Evolutionary conservation across 768 basidiomycete genomes (phyloP), one percentile per base, ranked within the genome.

Genomic region (Podaxis sp.): DNA sequence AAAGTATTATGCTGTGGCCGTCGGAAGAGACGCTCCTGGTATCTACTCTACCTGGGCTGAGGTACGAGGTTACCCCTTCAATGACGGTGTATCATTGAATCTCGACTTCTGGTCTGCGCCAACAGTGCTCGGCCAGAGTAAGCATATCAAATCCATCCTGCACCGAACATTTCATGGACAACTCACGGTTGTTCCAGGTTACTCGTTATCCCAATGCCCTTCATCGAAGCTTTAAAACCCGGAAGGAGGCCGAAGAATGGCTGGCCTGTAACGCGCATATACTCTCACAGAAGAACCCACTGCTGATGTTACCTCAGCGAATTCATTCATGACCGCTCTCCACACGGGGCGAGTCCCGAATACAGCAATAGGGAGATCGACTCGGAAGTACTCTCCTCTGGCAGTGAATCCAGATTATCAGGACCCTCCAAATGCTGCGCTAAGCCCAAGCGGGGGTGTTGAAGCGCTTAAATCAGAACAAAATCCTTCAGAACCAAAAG

Each of bases 1-100:
- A n/a, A 88, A 86, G 64, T 87, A 74, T 64, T 90, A 89, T 58
- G 89, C 88, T 2, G 87, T 90, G 1, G 73, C 76, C 40, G 72
- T 78, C 41, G 89, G 89, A 2, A 75, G 85, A 27, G 75, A 82
- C 62, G 88, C 86, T 1, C 81, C 84, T 0, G 79, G 75, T 40
- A 80, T 90, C 15, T 89, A 86, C 54, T 67, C 71, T 0, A 79
- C 75, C 13, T 90, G 89, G 89, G 78, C 82, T 25, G 83, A 88
- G 75, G 89, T 85, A 65, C 61, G 78, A 70, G 8, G 17, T 13
- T 37, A 54, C 15, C 46, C 51, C 13, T 57, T 27, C 24, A n/a
- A 25, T 24, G 2, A 19, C 5, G 15, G 43, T 22, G 19, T 46
- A 46, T 46, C 43, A 7, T 19, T 46, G 19, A 46, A 15, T 19